Evolutionary conservation across 306 rosid species (phyloP).

Genomic region (Carpinus viminea): DNA sequence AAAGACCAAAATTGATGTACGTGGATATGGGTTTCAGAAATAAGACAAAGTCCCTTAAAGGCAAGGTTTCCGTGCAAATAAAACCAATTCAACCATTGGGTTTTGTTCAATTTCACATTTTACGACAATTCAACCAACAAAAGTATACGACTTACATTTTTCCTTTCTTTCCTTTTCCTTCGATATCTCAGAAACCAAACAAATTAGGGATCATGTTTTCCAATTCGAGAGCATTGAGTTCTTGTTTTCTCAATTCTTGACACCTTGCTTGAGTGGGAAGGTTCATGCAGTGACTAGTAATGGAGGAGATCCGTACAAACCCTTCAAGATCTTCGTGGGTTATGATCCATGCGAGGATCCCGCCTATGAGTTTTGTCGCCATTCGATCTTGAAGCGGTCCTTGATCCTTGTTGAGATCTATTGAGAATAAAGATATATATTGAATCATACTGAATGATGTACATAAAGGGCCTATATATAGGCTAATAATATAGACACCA

Average conservation of each 20-base stretch:
- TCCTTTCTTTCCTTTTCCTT: background rate
- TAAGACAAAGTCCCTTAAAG: background rate
- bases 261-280: slow-evolving; percentile 47
- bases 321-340: slow-evolving; percentile 68
- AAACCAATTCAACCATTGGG: background rate
- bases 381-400: slow-evolving; percentile 59
- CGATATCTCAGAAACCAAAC: background rate
- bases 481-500: too few species aligned
- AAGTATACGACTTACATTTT: background rate
- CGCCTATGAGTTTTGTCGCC: slow-evolving; percentile 59
- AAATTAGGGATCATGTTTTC: background rate
- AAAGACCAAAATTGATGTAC: background rate
- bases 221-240: slow-evolving; percentile 70
- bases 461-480: too few species aligned
- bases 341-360: slow-evolving; percentile 62
- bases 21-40: background rate
- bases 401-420: slow-evolving; percentile 65
- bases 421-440: too few species aligned
- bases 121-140: background rate
- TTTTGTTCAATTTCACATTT: background rate
- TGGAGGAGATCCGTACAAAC: slow-evolving; percentile 29
- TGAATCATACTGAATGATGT: too few species aligned
- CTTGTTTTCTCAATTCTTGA: slow-evolving; percentile 65
- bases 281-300: slow-evolving; percentile 17
- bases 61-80: background rate